phyloP scores from a whole-genome alignment of 768 basidiomycete species.

The Leccinum aurantiacum region DNA sequence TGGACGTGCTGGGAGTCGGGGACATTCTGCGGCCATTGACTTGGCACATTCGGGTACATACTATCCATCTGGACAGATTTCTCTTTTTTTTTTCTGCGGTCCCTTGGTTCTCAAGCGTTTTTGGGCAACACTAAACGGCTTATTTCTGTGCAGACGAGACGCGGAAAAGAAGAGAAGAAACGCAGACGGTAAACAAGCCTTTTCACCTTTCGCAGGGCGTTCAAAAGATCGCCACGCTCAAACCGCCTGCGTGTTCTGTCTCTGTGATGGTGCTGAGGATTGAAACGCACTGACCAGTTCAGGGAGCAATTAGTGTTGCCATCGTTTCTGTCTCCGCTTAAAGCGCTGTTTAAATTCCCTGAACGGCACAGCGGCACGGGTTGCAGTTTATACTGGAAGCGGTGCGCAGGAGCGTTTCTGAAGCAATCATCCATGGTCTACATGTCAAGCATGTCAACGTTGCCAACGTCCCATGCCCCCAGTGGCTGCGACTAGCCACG shows the following conservation, averaged over 20 bases:
- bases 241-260: slow-evolving; percentile 41
- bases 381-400: slow-evolving; percentile 17
- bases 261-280: slow-evolving; percentile 41
- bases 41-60: slow-evolving; percentile 48
- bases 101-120: slow-evolving; percentile 43
- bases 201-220: slow-evolving; percentile 40
- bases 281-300: slow-evolving; percentile 35
- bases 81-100: slow-evolving; percentile 40
- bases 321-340: slow-evolving; percentile 28
- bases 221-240: slow-evolving; percentile 35
- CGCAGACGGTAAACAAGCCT: slow-evolving; percentile 40
- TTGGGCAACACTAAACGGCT: slow-evolving; percentile 44
- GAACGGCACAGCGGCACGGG: slow-evolving; percentile 30
- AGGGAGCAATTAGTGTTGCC: slow-evolving; percentile 25
- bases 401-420: slow-evolving; percentile 23
- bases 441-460: slow-evolving; percentile 1
- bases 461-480: neutral
- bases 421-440: slow-evolving; percentile 24
- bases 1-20: slow-evolving; percentile 34
- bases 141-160: slow-evolving; percentile 45
- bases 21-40: slow-evolving; percentile 42
- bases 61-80: slow-evolving; percentile 42
- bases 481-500: slow-evolving; percentile 2
- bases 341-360: slow-evolving; percentile 22
- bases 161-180: slow-evolving; percentile 37